Evolutionary conservation across 805 yeast species (phyloP).

Genomic region (Candida gorgasii): DNA sequence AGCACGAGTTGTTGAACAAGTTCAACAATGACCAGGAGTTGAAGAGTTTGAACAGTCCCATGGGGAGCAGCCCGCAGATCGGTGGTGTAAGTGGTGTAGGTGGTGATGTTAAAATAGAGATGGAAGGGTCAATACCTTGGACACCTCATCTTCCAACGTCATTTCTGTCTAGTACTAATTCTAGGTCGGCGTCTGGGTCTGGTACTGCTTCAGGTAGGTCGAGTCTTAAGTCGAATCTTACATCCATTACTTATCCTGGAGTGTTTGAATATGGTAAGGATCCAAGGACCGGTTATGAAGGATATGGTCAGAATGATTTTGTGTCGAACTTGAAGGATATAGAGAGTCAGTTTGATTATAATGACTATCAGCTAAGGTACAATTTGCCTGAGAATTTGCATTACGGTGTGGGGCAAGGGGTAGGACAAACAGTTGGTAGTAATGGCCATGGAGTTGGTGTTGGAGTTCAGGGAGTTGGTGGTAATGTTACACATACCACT

Average conservation of each 20-base stretch:
- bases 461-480: too few relatives aligned
- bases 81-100: background rate
- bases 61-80: background rate
- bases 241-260: constrained; percentile 3
- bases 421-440: too few relatives aligned
- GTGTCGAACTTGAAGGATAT: constrained; percentile 6
- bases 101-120: constrained; percentile 8
- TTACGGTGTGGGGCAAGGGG: too few relatives aligned
- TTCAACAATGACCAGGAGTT: constrained; percentile 1
- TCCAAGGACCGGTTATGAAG: background rate
- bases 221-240: background rate
- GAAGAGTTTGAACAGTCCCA: background rate
- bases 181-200: background rate
- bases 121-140: constrained; percentile 18
- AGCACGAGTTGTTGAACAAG: constrained; percentile 10
- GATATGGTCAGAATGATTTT: constrained; percentile 3
- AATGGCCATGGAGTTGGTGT: too few relatives aligned
- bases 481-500: too few relatives aligned
- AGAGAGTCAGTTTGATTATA: constrained; percentile 8
- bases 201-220: background rate
- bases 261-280: background rate
- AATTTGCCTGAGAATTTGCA: background rate
- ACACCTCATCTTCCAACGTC: background rate
- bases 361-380: constrained; percentile 4
- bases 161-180: background rate